These are phyloP conservation scores for Elasticomyces elasticus DNA, from an alignment of 495 filamentous ascomycete species.

Conservation along the genomic window DNA sequence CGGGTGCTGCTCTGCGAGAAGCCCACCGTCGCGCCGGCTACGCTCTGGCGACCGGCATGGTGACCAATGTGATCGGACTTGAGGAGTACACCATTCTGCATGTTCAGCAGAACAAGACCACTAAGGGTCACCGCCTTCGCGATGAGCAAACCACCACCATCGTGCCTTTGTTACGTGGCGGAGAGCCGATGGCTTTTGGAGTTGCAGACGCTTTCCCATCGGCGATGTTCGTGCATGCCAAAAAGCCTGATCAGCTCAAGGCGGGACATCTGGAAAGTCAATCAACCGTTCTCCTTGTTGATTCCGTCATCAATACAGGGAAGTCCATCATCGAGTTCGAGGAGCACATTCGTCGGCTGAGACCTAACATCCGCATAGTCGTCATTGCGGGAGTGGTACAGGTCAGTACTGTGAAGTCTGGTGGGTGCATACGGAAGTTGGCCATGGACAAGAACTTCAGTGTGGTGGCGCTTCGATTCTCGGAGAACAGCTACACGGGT, in stretches of 20 bases:
- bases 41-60: slow-evolving; percentile 45
- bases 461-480: slow-evolving; percentile 45
- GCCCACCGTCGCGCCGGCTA: slow-evolving; percentile 43
- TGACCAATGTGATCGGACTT: slow-evolving; percentile 42
- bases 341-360: slow-evolving; percentile 38
- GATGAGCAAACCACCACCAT: slow-evolving; percentile 47
- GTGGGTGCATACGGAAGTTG: slow-evolving; percentile 22
- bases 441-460: slow-evolving; percentile 19
- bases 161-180: slow-evolving; percentile 55
- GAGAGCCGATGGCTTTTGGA: slow-evolving; percentile 57
- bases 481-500: slow-evolving; percentile 47
- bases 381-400: slow-evolving; percentile 51
- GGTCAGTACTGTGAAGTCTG: slow-evolving; percentile 28
- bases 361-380: slow-evolving; percentile 41
- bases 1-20: slow-evolving; percentile 41
- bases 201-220: slow-evolving; percentile 46
- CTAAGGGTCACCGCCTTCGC: slow-evolving; percentile 42
- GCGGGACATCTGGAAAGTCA: slow-evolving; percentile 34
- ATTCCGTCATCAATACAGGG: slow-evolving; percentile 54
- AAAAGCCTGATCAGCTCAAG: slow-evolving; percentile 37
- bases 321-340: slow-evolving; percentile 45
- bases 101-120: slow-evolving; percentile 37
- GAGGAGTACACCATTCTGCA: slow-evolving; percentile 45
- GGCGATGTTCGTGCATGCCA: slow-evolving; percentile 50
- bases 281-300: slow-evolving; percentile 45